phyloP scores from a whole-genome alignment of 768 basidiomycete genomes.

The Vararia minispora region DNA sequence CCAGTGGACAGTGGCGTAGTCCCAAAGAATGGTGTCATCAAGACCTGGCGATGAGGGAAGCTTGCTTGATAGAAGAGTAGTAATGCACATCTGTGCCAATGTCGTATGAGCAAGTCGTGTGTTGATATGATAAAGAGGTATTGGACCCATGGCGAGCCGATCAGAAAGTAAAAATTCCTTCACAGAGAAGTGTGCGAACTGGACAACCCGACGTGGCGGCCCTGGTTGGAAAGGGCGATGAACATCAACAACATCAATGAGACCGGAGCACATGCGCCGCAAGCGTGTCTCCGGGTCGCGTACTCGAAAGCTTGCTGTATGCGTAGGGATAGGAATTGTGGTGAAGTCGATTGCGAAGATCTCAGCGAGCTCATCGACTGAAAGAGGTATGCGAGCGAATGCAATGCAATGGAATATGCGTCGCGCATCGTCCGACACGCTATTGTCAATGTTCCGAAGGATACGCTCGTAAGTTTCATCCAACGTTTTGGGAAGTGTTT shows the following conservation, averaged over 20 bases:
- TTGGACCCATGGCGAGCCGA: neutral
- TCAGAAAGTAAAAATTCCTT: constrained; percentile 3
- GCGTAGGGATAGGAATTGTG: neutral
- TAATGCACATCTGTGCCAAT: constrained; percentile 1
- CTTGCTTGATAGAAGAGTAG: no score
- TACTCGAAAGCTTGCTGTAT: neutral
- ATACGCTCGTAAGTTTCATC: neutral
- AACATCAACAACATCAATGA: neutral
- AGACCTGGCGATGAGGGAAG: no score
- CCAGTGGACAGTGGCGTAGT: no score
- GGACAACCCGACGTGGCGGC: no score
- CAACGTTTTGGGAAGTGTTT: neutral
- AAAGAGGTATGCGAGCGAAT: neutral
- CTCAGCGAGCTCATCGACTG: constrained; percentile 4
- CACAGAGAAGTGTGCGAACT: constrained; percentile 6
- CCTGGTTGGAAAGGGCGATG: neutral
- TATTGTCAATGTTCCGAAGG: neutral
- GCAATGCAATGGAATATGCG: constrained; percentile 1
- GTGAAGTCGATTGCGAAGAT: constrained; percentile 1
- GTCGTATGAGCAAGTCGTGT: neutral
- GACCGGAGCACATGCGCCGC: constrained; percentile 1
- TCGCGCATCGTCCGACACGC: neutral
- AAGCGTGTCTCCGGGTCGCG: neutral
- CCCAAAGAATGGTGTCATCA: no score
- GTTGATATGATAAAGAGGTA: neutral